These are phyloP conservation scores for Candida michaelii DNA, from an alignment of 805 yeast genomes.

Conservation along the genomic window DNA sequence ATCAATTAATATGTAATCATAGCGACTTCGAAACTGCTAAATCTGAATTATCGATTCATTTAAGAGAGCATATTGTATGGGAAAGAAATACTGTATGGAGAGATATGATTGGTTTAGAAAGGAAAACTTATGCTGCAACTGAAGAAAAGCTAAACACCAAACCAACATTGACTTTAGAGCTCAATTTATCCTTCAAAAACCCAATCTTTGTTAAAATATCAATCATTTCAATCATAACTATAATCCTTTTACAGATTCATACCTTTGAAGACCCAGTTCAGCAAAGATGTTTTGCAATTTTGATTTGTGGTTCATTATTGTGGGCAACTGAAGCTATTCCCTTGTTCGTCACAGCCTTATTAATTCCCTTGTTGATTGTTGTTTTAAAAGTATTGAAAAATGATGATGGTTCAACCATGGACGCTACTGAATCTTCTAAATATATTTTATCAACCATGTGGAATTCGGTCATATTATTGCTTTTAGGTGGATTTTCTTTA, in stretches of 20 bases:
- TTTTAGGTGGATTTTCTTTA: constrained; percentile 54
- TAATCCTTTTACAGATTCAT: constrained; percentile 27
- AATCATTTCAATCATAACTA: constrained; percentile 49
- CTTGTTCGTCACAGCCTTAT: constrained; percentile 80
- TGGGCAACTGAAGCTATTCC: constrained; percentile 98
- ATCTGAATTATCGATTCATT: constrained; percentile 55
- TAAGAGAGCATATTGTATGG: constrained; percentile 57
- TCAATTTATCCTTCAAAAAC: constrained; percentile 30
- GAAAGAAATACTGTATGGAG: constrained; percentile 58
- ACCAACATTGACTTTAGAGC: constrained; percentile 2
- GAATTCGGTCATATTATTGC: constrained; percentile 51
- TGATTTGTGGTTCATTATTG: constrained; percentile 75
- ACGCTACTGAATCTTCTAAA: constrained; percentile 40
- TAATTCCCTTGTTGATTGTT: constrained; percentile 81
- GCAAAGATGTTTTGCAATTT: constrained; percentile 65
- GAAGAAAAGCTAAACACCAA: constrained; percentile 17
- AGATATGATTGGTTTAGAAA: constrained; percentile 62
- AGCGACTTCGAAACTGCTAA: constrained; percentile 46
- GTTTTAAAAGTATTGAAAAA: constrained; percentile 66
- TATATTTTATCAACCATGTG: constrained; percentile 51
- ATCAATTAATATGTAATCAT: constrained; percentile 41
- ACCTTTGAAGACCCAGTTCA: constrained; percentile 38
- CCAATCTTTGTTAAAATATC: constrained; percentile 44
- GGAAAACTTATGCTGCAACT: constrained; percentile 71
- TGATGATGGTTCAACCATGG: constrained; percentile 46